Base-by-base conservation (phyloP, 495 filamentous ascomycete genomes). In the Podospora fimiseda region DNA sequence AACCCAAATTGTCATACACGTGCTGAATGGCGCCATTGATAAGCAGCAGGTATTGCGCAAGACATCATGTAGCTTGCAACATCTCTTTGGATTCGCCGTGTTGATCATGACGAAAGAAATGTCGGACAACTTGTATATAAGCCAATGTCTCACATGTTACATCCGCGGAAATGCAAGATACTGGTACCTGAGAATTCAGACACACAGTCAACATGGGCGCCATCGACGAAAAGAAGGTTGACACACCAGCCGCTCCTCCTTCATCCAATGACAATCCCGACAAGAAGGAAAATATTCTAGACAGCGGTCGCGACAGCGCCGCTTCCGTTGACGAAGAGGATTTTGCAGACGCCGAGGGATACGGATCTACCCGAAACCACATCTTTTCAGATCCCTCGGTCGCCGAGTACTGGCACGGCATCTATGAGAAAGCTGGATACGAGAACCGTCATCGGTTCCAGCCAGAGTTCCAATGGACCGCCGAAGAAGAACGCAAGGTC, bases 381-480 rank as follows among this genome's bases (percentile, higher is more conserved):
- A 40, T 63, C 55, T 66, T 69, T 44, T 55, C 43, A 7, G 61
- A 65, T 33, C 62, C 64, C 6, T 37, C 47, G 22, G 48, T 62
- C 6, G 66, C 66, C 3, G 49, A 60, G 1, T 48, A 65, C 50
- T 67, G 64, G 62, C 58, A 56, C 4, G 45, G 37, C 1, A 41
- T 62, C 11, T 67, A 59, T 24, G 66, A 76, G 53, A 59, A 63
- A 21, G 69, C 67, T 11, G 24, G 57, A n/a, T 78, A 78, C 48
- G 76, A 79, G 60, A 78, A 79, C 61, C 70, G 74, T 1, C 80
- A 85, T 66, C 71, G 77, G 3, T 85, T 78, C 52, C 76, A 80
- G 52, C 75, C 76, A 2, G 53, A 58, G 3, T 70, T 70, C 48
- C 64, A 58, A 37, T 81, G 78, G 78, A 69, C 64, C 9, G 65